A percentile compares a stretch with the other conserved stretches of the same genome.
These are phyloP conservation scores for Deinandra increscens DNA, from an alignment of 129 eudicot genomes.

Conservation along the genomic window DNA sequence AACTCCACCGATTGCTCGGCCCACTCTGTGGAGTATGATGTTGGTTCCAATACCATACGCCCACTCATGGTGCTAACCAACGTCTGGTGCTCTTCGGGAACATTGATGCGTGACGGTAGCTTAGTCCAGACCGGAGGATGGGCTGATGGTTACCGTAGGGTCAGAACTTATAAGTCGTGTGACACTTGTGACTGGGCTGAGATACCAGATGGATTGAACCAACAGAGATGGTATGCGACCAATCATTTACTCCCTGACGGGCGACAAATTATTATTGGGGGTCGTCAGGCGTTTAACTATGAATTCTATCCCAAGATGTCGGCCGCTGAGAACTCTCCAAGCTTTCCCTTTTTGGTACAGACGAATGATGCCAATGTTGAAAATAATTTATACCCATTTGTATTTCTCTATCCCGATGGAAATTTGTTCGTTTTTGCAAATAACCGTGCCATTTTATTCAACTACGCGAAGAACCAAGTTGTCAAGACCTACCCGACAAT, in stretches of 20 bases:
- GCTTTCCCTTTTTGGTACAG: conserved; percentile 17
- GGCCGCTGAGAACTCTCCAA: background rate
- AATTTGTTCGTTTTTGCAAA: conserved; percentile 14
- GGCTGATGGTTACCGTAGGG: background rate
- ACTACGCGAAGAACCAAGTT: conserved; percentile 14
- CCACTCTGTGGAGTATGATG: background rate
- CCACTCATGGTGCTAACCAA: conserved; percentile 10
- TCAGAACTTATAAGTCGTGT: background rate
- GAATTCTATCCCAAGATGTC: conserved; percentile 7
- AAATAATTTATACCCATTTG: conserved; percentile 18
- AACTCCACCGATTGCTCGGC: conserved; percentile 9
- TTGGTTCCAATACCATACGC: background rate
- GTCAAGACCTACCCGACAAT: conserved; percentile 16
- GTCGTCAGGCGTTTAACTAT: background rate
- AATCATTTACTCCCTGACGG: background rate
- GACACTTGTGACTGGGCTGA: background rate
- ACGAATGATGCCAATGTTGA: conserved; percentile 9
- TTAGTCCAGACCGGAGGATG: conserved; percentile 8
- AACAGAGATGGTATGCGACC: background rate
- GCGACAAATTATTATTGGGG: background rate
- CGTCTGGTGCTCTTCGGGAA: conserved; percentile 10
- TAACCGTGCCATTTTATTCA: conserved; percentile 5
- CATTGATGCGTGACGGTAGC: background rate
- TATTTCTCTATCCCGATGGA: conserved; percentile 18
- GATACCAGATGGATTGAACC: background rate